Conservation (phyloP, 1,139 yeast genomes). For the Geotrichum cucujoidarum region DNA sequence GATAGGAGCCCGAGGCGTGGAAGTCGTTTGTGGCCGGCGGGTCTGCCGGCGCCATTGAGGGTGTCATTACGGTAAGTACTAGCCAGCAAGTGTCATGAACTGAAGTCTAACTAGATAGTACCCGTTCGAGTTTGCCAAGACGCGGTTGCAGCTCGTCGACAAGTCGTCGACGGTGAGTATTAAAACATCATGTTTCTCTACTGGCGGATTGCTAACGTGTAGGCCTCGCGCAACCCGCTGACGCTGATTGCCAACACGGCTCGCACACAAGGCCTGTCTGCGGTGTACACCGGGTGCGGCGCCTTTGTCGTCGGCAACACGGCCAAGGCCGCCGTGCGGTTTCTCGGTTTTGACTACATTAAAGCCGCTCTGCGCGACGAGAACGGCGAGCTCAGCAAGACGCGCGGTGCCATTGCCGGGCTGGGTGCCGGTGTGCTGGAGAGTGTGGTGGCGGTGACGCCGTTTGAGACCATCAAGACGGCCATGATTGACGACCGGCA, state of each 20-base stretch:
- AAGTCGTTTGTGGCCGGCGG: conserved; percentile 91
- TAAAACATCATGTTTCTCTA: neutral
- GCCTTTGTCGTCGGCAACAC: conserved; percentile 96
- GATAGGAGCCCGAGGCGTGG: conserved; percentile 37
- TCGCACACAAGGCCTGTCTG: conserved; percentile 68
- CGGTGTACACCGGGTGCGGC: conserved; percentile 94
- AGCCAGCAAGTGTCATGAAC: neutral
- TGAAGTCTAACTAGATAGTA: conserved; percentile 38
- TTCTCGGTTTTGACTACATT: conserved; percentile 86
- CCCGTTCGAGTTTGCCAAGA: conserved; percentile 96
- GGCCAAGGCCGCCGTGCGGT: conserved; percentile 89
- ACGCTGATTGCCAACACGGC: conserved; percentile 71
- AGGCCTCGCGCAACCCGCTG: conserved; percentile 69
- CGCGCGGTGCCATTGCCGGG: conserved; percentile 91
- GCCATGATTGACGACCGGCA: conserved; percentile 92
- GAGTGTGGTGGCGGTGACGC: conserved; percentile 90
- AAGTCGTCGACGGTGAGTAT: conserved; percentile 49
- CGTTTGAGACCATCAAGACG: conserved; percentile 94
- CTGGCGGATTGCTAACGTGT: neutral
- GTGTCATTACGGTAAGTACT: conserved; percentile 53
- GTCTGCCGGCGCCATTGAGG: conserved; percentile 91
- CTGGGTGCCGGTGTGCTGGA: conserved; percentile 93
- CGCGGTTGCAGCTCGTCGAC: conserved; percentile 80
- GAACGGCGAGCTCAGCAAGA: conserved; percentile 81
- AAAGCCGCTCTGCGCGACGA: conserved; percentile 72